Evolutionary conservation across 768 basidiomycete species (phyloP).

Genomic region (Rhodotorula diobovata): DNA sequence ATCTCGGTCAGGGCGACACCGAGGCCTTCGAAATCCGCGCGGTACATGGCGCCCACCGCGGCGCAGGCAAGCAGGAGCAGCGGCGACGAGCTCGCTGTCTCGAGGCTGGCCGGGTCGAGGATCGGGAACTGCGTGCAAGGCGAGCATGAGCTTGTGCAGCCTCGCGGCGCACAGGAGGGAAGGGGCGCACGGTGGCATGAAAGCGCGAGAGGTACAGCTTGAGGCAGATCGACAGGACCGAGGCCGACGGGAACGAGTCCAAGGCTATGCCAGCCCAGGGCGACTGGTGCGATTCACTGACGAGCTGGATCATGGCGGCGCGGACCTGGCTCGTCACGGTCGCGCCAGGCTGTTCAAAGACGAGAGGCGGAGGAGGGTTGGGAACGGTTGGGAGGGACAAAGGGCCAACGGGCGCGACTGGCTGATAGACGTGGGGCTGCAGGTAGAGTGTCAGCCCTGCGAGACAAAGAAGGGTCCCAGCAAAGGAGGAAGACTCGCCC

Average conservation of each 20-base stretch:
- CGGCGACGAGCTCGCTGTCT: background rate
- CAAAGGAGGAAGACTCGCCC: background rate
- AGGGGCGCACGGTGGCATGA: background rate
- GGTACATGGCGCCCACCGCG: slow-evolving; percentile 7
- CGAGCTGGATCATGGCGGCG: background rate
- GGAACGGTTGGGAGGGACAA: background rate
- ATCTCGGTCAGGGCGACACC: slow-evolving; percentile 1
- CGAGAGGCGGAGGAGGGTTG: background rate
- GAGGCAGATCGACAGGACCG: background rate
- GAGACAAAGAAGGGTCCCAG: no score
- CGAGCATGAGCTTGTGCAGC: no score
- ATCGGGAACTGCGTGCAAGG: background rate
- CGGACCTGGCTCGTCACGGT: background rate
- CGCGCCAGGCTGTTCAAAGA: background rate
- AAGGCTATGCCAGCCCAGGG: background rate
- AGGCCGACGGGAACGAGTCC: background rate
- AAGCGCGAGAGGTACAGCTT: slow-evolving; percentile 1
- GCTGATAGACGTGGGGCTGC: background rate
- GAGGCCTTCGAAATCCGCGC: background rate
- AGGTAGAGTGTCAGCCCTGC: no score
- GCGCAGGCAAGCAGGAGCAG: background rate
- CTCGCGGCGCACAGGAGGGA: background rate
- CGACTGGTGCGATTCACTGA: background rate
- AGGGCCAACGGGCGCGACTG: background rate
- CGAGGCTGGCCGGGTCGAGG: background rate